phyloP scores from a whole-genome alignment of 2,329 filamentous ascomycete genomes.

The Nothopassalora personata region DNA sequence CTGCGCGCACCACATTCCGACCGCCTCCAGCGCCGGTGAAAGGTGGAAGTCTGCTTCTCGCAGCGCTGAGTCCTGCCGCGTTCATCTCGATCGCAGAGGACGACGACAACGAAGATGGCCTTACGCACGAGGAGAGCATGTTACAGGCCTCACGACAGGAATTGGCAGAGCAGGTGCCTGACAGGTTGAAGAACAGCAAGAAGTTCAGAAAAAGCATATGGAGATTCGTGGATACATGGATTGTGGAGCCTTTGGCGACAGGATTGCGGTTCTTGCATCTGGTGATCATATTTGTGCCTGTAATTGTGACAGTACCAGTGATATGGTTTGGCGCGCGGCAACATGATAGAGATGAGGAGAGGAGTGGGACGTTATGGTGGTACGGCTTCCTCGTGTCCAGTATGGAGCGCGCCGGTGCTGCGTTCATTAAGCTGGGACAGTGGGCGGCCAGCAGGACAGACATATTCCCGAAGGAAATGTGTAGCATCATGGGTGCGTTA shows the following conservation, averaged over 20 bases:
- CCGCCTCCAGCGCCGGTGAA: conserved; percentile 33
- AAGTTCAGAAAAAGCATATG: conserved; percentile 56
- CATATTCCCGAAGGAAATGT: conserved; percentile 92
- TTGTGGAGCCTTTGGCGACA: conserved; percentile 82
- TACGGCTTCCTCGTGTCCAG: conserved; percentile 78
- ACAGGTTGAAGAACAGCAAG: conserved; percentile 55
- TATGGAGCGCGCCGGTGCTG: conserved; percentile 91
- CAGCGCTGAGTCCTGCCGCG: conserved; percentile 51
- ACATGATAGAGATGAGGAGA: conserved; percentile 64
- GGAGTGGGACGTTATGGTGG: conserved; percentile 86
- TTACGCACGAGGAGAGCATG: conserved; percentile 82
- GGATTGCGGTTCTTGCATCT: conserved; percentile 83
- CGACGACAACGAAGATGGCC: conserved; percentile 39
- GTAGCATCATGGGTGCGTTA: conserved; percentile 84
- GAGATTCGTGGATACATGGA: conserved; percentile 63
- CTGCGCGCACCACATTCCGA: conserved; percentile 24
- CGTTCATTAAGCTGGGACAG: conserved; percentile 98
- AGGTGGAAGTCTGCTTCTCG: conserved; percentile 33
- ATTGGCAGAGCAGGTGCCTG: conserved; percentile 62
- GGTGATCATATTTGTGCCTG: conserved; percentile 82
- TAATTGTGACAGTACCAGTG: conserved; percentile 70
- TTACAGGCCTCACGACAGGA: conserved; percentile 74
- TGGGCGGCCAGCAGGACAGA: conserved; percentile 96
- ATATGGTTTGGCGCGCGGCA: conserved; percentile 71
- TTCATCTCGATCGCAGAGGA: conserved; percentile 56